A percentile compares a stretch with the other conserved stretches of the same genome.
These are phyloP conservation scores for Cytospora leucostoma DNA, from an alignment of 2,329 filamentous ascomycete species.

Conservation along the genomic window DNA sequence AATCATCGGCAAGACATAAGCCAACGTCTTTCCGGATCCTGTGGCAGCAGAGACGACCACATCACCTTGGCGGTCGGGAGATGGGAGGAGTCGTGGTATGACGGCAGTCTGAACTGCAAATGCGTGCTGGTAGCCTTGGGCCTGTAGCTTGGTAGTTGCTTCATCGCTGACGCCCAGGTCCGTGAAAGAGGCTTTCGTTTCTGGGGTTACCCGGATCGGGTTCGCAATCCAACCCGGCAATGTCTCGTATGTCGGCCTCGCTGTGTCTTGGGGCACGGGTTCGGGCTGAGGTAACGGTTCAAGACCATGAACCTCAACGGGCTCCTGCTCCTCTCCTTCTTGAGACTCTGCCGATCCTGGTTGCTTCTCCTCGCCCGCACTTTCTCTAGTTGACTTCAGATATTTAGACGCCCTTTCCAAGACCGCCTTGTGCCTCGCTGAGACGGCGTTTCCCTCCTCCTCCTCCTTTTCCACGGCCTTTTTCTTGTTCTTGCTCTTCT, in stretches of 20 bases:
- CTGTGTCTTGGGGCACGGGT: slow-evolving; percentile 56
- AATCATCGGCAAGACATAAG: slow-evolving; percentile 85
- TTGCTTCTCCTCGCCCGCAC: slow-evolving; percentile 38
- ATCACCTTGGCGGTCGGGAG: slow-evolving; percentile 67
- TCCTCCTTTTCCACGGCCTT: slow-evolving; percentile 29
- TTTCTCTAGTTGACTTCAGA: slow-evolving; percentile 30
- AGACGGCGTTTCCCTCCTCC: not conserved
- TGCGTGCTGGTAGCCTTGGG: slow-evolving; percentile 69
- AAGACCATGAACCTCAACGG: slow-evolving; percentile 63
- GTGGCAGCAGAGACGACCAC: slow-evolving; percentile 90
- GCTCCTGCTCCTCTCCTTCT: slow-evolving; percentile 35
- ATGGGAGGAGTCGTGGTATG: slow-evolving; percentile 75
- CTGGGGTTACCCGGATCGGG: slow-evolving; percentile 68
- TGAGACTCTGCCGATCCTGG: slow-evolving; percentile 34
- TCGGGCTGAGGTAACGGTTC: slow-evolving; percentile 80
- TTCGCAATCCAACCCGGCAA: slow-evolving; percentile 79
- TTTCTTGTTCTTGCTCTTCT: slow-evolving; percentile 4
- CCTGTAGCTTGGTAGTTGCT: slow-evolving; percentile 61
- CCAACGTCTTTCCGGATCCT: slow-evolving; percentile 91
- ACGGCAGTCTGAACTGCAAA: slow-evolving; percentile 80
- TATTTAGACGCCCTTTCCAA: slow-evolving; percentile 35
- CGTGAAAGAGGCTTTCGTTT: slow-evolving; percentile 61
- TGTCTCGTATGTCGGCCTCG: slow-evolving; percentile 71
- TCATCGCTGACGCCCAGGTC: slow-evolving; percentile 63
- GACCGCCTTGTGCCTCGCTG: slow-evolving; percentile 36